Base-by-base conservation (phyloP, 2,329 filamentous ascomycete species). In the Fusarium stilboides region DNA sequence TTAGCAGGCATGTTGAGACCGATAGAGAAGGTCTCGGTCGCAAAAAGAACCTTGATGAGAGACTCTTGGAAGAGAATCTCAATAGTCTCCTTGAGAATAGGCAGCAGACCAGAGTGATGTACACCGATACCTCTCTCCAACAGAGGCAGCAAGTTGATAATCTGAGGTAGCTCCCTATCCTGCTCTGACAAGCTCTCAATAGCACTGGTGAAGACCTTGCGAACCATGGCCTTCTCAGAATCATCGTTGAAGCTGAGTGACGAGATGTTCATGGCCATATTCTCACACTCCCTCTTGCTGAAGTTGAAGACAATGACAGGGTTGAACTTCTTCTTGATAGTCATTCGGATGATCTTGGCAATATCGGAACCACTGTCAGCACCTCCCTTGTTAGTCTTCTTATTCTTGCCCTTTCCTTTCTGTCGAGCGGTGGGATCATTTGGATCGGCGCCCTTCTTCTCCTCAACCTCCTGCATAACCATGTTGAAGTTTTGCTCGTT, bases 281-380 rank as follows among this genome's bases (percentile, higher is more conserved):
- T 90, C 82, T 99, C 96, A 78, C 95, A 98, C 75, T 98, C 95
- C 70, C 95, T 88, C 84, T 99, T 99, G 86, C 94, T 98, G 84
- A 99, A 99, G 81, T 95, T 98, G 88, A 99, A 99, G 39, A 99
- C 94, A 77, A 99, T 99, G 74, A 98, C 96, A 0, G 96, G 96
- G 76, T 99, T 98, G 82, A 96, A 97, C 77, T 92, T 96, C 83
- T 94, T 97, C 81, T 93, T 87, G 91, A 99, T 97, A 73, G 98
- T 97, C 96, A 99, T 99, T 80, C 92, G 93, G 71, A 99, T 92
- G 75, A 99, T 97, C 85, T 98, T 98, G 84, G 94, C 94, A 65
- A 99, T 97, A 80, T 99, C 96, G 2, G 88, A 87, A 20, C 90
- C 91, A 28, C 87, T 89, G 64, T 91, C 87, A 42, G 88, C 87